Percentiles rank a stretch among this genome's conserved stretches.
Evolutionary conservation across 2,329 filamentous ascomycete genomes (phyloP).

Genomic region (Colletotrichum siamense): DNA sequence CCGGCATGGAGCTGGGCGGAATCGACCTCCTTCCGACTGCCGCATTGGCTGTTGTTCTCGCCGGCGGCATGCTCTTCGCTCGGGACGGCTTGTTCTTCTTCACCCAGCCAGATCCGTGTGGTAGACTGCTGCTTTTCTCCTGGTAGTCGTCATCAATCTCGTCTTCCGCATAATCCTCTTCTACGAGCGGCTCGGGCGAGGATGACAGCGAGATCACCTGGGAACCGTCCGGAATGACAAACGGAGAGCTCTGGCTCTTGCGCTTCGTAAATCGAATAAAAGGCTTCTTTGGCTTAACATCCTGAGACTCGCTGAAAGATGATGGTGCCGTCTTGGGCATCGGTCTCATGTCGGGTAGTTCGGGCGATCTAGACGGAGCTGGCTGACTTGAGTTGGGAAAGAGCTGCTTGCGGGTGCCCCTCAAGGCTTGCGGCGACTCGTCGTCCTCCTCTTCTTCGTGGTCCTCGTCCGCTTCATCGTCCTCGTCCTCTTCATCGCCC

Average conservation of each 20-base stretch:
- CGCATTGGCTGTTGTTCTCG: background rate
- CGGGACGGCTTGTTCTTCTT: conserved; percentile 20
- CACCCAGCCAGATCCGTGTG: conserved; percentile 23
- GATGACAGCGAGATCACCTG: conserved; percentile 37
- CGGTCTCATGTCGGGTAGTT: conserved; percentile 21
- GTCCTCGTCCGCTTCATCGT: conserved; percentile 15
- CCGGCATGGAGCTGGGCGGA: background rate
- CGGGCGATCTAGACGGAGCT: conserved; percentile 23
- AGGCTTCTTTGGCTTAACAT: background rate
- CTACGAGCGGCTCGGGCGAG: background rate
- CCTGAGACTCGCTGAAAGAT: background rate
- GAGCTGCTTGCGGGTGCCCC: conserved; percentile 22
- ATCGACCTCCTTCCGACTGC: background rate
- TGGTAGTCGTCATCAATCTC: conserved; percentile 41
- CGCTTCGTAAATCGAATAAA: background rate
- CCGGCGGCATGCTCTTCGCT: conserved; percentile 6
- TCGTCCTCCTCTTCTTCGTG: conserved; percentile 28
- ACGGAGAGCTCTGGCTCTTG: conserved; percentile 21
- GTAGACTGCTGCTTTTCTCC: conserved; percentile 20
- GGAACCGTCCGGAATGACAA: conserved; percentile 31
- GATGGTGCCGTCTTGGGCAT: conserved; percentile 16
- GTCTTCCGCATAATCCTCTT: conserved; percentile 43
- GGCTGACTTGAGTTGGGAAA: conserved; percentile 40
- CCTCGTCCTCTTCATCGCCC: no score
- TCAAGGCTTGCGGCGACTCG: conserved; percentile 13